Evolutionary conservation across 2,329 filamentous ascomycete genomes (phyloP).

Genomic region (Aaosphaeria arxii): DNA sequence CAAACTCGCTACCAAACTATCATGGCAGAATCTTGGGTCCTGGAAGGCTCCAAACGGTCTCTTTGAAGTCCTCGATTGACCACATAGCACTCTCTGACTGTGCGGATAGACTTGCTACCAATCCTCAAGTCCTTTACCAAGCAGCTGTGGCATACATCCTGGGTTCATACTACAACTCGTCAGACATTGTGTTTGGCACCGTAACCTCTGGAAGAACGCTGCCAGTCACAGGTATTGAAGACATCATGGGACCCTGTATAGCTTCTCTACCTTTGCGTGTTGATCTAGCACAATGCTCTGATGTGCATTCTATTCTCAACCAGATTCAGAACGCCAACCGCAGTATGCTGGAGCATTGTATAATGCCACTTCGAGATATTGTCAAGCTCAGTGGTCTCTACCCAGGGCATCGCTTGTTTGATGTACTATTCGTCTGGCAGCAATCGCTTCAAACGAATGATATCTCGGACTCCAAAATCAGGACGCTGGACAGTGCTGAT

Average conservation of each 20-base stretch:
- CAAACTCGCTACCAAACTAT: conserved; percentile 58
- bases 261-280: conserved; percentile 71
- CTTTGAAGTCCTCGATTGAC: conserved; percentile 19
- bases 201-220: conserved; percentile 80
- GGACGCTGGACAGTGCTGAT: conserved; percentile 62
- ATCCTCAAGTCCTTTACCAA: conserved; percentile 73
- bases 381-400: conserved; percentile 57
- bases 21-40: conserved; percentile 33
- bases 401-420: conserved; percentile 63
- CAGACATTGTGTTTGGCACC: conserved; percentile 71
- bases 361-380: conserved; percentile 66
- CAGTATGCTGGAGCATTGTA: conserved; percentile 61
- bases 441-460: conserved; percentile 56
- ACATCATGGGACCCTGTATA: conserved; percentile 76
- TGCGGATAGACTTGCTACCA: conserved; percentile 43
- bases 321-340: conserved; percentile 65
- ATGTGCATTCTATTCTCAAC: conserved; percentile 59
- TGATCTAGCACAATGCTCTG: conserved; percentile 52
- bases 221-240: conserved; percentile 67
- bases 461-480: conserved; percentile 41
- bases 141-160: conserved; percentile 66
- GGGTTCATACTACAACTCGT: conserved; percentile 58
- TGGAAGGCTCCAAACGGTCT: conserved; percentile 7
- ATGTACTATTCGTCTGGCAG: conserved; percentile 81
- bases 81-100: conserved; percentile 8